phyloP scores from a whole-genome alignment of 306 rosid species.

The Quercus wislizeni region DNA sequence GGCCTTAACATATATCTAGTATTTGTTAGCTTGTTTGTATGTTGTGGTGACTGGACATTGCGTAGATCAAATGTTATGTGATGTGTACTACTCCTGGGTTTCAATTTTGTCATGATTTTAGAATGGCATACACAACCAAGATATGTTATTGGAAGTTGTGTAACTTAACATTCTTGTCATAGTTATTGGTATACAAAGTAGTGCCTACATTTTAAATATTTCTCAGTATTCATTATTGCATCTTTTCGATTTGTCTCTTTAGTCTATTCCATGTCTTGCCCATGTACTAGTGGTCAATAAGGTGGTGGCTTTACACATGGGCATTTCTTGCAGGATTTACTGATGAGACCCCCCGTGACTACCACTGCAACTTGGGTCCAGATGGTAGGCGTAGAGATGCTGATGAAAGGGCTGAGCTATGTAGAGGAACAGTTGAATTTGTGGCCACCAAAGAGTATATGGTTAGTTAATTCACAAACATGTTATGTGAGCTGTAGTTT shows the following conservation, averaged over 20 bases:
- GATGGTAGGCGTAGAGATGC: constrained; percentile 98
- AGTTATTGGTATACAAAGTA: background rate
- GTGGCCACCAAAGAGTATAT: constrained; percentile 92
- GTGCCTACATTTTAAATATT: background rate
- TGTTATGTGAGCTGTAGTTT: background rate
- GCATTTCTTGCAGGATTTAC: constrained; percentile 68
- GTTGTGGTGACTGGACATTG: background rate
- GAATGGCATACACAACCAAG: background rate
- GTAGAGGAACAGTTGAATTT: constrained; percentile 97
- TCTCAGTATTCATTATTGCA: background rate
- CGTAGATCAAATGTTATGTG: background rate
- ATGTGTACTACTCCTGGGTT: background rate
- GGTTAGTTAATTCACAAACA: constrained; percentile 55
- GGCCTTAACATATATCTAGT: background rate
- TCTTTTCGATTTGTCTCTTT: background rate
- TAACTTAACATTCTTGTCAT: background rate
- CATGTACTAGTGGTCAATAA: background rate
- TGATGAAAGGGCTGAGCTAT: constrained; percentile 93
- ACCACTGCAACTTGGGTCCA: constrained; percentile 98
- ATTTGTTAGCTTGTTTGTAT: constrained; percentile 16
- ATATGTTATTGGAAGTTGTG: too few species aligned
- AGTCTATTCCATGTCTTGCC: too few species aligned
- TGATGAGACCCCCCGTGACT: constrained; percentile 97
- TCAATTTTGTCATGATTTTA: background rate
- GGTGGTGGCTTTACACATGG: background rate